phyloP scores from a whole-genome alignment of 352 stramenopile genomes.

The Phytophthora boehmeriae region DNA sequence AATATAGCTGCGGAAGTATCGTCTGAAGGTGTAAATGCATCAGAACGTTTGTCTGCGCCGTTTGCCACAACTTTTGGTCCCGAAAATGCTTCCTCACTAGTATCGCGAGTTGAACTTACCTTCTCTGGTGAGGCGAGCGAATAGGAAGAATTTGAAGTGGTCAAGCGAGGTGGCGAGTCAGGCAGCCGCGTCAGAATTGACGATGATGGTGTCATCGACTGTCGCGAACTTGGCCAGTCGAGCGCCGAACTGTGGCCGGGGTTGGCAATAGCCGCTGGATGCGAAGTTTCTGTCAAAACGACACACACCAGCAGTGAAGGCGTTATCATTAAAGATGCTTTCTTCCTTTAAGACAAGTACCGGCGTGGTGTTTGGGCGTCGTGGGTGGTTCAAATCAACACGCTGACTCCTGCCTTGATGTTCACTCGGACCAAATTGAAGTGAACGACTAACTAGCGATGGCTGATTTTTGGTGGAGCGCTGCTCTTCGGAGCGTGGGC shows the following conservation, averaged over 20 bases:
- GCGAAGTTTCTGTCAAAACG: slow-evolving; percentile 43
- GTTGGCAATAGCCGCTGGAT: slow-evolving; percentile 41
- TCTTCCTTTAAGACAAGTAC: slow-evolving; percentile 13
- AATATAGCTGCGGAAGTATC: background rate
- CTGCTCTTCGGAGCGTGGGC: slow-evolving; percentile 19
- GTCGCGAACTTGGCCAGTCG: slow-evolving; percentile 6
- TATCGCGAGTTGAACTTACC: background rate
- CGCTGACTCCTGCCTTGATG: slow-evolving; percentile 1
- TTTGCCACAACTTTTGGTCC: no score
- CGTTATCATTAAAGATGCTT: background rate
- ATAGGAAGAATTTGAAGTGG: background rate
- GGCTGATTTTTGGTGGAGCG: background rate
- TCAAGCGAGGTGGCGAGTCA: slow-evolving; percentile 48
- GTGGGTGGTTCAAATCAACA: slow-evolving; percentile 12
- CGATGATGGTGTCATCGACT: slow-evolving; percentile 4
- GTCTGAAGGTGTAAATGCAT: background rate
- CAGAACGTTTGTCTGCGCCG: background rate
- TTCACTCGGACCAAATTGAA: slow-evolving; percentile 18
- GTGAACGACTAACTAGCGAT: slow-evolving; percentile 20
- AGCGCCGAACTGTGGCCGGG: slow-evolving; percentile 28
- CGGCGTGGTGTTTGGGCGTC: slow-evolving; percentile 46
- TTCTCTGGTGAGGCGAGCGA: background rate
- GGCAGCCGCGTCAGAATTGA: slow-evolving; percentile 61
- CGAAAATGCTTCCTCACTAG: background rate
- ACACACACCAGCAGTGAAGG: background rate